Percentiles rank a stretch among this genome's conserved stretches.
phyloP scores from a whole-genome alignment of 2,329 filamentous ascomycete species.

The Pestalotiopsis sp. region DNA sequence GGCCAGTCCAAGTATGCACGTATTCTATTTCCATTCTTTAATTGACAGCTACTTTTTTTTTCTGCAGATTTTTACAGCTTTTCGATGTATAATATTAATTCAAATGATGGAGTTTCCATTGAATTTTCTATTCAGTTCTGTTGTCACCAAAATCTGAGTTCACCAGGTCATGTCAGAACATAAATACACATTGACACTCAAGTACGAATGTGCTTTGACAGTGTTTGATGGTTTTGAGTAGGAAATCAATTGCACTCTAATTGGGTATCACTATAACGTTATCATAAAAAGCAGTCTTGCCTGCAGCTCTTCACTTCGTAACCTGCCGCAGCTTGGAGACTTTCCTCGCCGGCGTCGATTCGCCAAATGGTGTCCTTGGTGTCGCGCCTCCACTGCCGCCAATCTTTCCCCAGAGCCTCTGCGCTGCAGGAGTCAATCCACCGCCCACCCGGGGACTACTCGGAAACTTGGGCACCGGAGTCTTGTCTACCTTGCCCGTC shows the following conservation, averaged over 20 bases:
- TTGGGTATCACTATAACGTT: slow-evolving; percentile 22
- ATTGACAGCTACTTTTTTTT: too few relatives aligned
- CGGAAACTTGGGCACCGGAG: slow-evolving; percentile 70
- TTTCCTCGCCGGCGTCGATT: slow-evolving; percentile 39
- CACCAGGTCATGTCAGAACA: too few relatives aligned
- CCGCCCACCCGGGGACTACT: slow-evolving; percentile 62
- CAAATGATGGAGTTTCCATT: too few relatives aligned
- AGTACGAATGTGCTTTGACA: neutral
- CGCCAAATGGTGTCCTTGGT: slow-evolving; percentile 40
- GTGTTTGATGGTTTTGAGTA: neutral
- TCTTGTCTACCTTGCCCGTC: slow-evolving; percentile 59
- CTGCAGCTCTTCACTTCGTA: slow-evolving; percentile 24
- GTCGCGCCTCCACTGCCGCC: slow-evolving; percentile 38
- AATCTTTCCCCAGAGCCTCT: slow-evolving; percentile 67
- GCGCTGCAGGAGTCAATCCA: slow-evolving; percentile 73
- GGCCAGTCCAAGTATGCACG: neutral
- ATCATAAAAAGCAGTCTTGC: neutral
- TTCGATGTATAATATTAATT: too few relatives aligned
- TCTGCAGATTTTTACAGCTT: too few relatives aligned
- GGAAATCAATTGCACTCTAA: neutral
- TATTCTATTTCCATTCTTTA: too few relatives aligned
- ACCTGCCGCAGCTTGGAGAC: slow-evolving; percentile 36
- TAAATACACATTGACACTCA: too few relatives aligned
- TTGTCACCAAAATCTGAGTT: too few relatives aligned
- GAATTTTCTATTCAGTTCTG: too few relatives aligned